Base-by-base conservation (phyloP, 768 basidiomycete genomes). In the Trichaptum fuscoviolaceum region DNA sequence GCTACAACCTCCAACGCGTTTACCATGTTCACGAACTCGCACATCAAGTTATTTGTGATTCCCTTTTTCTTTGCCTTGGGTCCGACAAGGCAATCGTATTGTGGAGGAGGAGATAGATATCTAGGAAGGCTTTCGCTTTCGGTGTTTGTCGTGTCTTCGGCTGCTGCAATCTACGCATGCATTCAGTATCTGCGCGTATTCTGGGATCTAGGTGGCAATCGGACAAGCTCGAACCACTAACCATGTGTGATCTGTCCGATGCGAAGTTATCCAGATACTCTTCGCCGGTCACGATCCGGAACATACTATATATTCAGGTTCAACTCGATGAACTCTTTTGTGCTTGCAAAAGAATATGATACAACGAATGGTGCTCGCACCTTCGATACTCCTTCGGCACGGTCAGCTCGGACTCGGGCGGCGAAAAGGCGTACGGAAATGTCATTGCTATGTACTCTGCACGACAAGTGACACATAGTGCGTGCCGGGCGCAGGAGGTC, bases 211-310 rank as follows among this genome's bases (percentile, higher is more conserved):
- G 25, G 23, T 17, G 34, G 20, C 36, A 52, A 58, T 20, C 15
- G 34, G 7, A 57, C 52, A 7, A 30, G 30, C 30, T 30, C 58
- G 58, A 65, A 25, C 35, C 20, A 64, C 80, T 72, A 69, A 88
- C 88, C 89, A 92, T 91, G 74, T 91, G 90, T 64, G 89, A 88
- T 71, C 90, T 80, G 74, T 92, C 88, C 23, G 89, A 91, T 10
- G 89, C 87, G 77, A 92, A 91, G 70, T 84, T 71, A 68, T 84
- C 76, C 58, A 90, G 74, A 71, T 80, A 90, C 15, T 74, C 73
- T 35, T 74, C 67, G 20, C 82, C 85, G 66, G 84, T 80, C 66
- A 92, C 76, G 35, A 89, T 81, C 72, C 90, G 82, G 74, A 91
- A 90, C 60, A 80, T 70, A 73, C 89, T 91, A 71, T n/a, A 52